These are phyloP conservation scores for Bisporella sp. DNA, from an alignment of 2,329 filamentous ascomycete species.

Conservation along the genomic window DNA sequence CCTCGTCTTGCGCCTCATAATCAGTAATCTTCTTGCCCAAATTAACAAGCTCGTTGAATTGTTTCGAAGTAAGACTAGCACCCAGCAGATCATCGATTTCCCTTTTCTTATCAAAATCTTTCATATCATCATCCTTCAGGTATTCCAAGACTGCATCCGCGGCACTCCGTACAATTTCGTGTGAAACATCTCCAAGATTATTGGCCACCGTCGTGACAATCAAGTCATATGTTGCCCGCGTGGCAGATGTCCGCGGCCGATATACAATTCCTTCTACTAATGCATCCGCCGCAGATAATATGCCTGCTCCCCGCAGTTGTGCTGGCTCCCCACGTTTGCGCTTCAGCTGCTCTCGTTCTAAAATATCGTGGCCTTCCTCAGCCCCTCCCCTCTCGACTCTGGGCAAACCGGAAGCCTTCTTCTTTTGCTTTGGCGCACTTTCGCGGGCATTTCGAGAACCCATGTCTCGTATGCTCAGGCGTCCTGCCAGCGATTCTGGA, in stretches of 20 bases:
- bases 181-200: constrained; percentile 85
- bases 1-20: constrained; percentile 93
- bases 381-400: constrained; percentile 69
- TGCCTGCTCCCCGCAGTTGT: constrained; percentile 65
- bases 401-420: constrained; percentile 55
- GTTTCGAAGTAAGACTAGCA: constrained; percentile 72
- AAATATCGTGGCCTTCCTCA: constrained; percentile 74
- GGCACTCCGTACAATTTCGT: constrained; percentile 86
- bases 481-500: constrained; percentile 91
- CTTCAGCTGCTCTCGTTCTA: constrained; percentile 80
- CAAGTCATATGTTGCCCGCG: constrained; percentile 87
- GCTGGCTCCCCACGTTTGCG: constrained; percentile 68
- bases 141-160: constrained; percentile 88
- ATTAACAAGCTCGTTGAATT: constrained; percentile 96
- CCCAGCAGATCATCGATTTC: constrained; percentile 92
- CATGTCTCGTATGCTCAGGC: constrained; percentile 93
- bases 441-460: constrained; percentile 77
- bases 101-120: constrained; percentile 98
- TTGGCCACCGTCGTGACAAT: constrained; percentile 86
- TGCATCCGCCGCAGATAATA: constrained; percentile 77
- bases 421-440: constrained; percentile 73
- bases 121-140: constrained; percentile 90
- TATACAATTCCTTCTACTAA: constrained; percentile 89
- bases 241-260: constrained; percentile 83
- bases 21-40: constrained; percentile 98